These are phyloP conservation scores for Besnoitia besnoiti DNA, from an alignment of 169 alveolate genomes.

Conservation along the genomic window DNA sequence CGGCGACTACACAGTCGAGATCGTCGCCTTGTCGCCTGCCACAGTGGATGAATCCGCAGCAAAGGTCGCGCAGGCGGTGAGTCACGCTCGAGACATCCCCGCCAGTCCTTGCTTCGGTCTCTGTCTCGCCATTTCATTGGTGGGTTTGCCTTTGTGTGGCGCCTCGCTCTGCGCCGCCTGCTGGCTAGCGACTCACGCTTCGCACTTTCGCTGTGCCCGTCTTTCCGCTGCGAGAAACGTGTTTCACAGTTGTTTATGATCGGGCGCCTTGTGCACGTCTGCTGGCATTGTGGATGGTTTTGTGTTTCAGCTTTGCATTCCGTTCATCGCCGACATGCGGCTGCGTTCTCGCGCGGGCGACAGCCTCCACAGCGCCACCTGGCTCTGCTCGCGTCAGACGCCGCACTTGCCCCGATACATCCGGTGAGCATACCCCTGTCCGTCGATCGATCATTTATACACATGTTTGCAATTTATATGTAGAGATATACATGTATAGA, in stretches of 20 bases:
- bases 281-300: neutral
- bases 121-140: too few species aligned
- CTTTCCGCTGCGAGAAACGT: too few species aligned
- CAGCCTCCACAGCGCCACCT: slow-evolving; percentile 16
- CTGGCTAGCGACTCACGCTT: too few species aligned
- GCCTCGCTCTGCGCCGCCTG: too few species aligned
- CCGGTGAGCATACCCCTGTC: neutral
- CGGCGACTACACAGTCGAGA: slow-evolving; percentile 46
- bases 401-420: slow-evolving; percentile 11
- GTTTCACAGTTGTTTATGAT: too few species aligned
- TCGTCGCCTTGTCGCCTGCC: slow-evolving; percentile 31
- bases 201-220: too few species aligned
- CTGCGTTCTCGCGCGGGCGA: neutral
- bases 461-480: too few species aligned
- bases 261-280: neutral
- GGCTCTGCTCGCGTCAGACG: neutral
- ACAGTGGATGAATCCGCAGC: neutral
- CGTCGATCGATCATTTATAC: neutral
- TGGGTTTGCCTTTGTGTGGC: too few species aligned
- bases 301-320: neutral
- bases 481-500: neutral
- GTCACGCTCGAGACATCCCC: too few species aligned
- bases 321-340: slow-evolving; percentile 1
- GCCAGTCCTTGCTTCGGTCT: too few species aligned
- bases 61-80: neutral